Evolutionary conservation across 2,329 filamentous ascomycete species (phyloP).

Genomic region (Alternaria angustiovoidea): DNA sequence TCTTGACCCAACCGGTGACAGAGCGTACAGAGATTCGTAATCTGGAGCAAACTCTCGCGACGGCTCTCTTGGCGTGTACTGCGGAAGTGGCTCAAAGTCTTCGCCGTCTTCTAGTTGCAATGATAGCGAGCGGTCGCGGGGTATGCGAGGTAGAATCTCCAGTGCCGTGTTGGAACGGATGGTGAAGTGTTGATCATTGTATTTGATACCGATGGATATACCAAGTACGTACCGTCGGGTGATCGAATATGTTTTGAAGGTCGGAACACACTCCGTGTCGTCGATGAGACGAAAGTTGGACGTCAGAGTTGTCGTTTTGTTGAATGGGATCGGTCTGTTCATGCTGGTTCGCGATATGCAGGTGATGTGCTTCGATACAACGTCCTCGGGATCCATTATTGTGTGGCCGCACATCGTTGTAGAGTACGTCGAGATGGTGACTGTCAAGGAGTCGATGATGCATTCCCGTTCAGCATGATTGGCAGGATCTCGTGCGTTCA

Average conservation of each 20-base stretch:
- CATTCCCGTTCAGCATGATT: constrained; percentile 33
- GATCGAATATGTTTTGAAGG: constrained; percentile 47
- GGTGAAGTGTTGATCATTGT: constrained; percentile 34
- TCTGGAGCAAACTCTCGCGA: constrained; percentile 42
- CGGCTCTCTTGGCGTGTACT: constrained; percentile 39
- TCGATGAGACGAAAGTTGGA: constrained; percentile 46
- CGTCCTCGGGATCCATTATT: constrained; percentile 38
- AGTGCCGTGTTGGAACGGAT: constrained; percentile 38
- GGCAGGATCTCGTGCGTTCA: constrained; percentile 29
- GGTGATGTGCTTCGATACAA: constrained; percentile 39
- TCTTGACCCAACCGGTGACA: constrained; percentile 27
- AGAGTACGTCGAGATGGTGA: constrained; percentile 45
- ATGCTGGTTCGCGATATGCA: constrained; percentile 41
- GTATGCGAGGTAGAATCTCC: constrained; percentile 41
- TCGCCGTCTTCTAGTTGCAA: constrained; percentile 31
- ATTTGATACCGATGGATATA: constrained; percentile 40
- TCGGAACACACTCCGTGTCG: constrained; percentile 44
- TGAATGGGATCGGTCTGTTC: constrained; percentile 32
- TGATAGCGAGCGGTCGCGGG: constrained; percentile 17
- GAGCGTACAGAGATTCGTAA: constrained; percentile 39
- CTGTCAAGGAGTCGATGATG: constrained; percentile 36
- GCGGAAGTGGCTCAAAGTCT: constrained; percentile 41
- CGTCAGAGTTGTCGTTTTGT: constrained; percentile 29
- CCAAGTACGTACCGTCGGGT: constrained; percentile 41
- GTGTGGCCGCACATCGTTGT: constrained; percentile 41